Evolutionary conservation across 768 basidiomycete genomes (phyloP).

Genomic region (Termitomyces sp.): DNA sequence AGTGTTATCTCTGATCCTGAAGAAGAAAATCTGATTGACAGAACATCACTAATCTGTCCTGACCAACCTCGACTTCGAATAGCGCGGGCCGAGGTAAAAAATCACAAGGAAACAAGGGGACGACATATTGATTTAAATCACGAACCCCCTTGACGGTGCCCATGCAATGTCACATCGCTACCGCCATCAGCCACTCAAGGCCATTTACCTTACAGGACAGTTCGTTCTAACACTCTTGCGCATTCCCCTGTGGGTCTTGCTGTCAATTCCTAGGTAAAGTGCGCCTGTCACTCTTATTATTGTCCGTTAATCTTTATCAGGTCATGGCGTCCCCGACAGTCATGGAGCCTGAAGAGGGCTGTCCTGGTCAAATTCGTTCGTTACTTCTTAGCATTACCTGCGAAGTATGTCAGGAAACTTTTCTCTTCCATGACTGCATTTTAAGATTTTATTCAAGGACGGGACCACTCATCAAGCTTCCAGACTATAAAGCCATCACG

Average conservation of each 20-base stretch:
- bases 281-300: not conserved
- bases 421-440: not conserved
- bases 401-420: slow-evolving; percentile 19
- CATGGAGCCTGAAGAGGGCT: slow-evolving; percentile 40
- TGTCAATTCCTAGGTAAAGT: slow-evolving; percentile 33
- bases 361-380: slow-evolving; percentile 31
- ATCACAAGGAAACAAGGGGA: not conserved
- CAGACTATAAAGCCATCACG: slow-evolving; percentile 36
- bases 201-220: slow-evolving; percentile 40
- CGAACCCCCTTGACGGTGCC: not conserved
- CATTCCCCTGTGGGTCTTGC: slow-evolving; percentile 42
- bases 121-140: not conserved
- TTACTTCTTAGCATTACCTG: slow-evolving; percentile 17
- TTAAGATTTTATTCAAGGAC: slow-evolving; percentile 20
- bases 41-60: not conserved
- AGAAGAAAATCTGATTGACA: not conserved
- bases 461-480: slow-evolving; percentile 24
- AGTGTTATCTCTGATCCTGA: not conserved
- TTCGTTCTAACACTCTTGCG: slow-evolving; percentile 33
- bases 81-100: not conserved
- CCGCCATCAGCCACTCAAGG: slow-evolving; percentile 44
- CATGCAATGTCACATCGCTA: slow-evolving; percentile 23
- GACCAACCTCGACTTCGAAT: not conserved
- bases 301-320: slow-evolving; percentile 15
- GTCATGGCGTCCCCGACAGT: slow-evolving; percentile 35